These are phyloP conservation scores for Adenanthera pavonina DNA, from an alignment of 306 rosid genomes.

Conservation along the genomic window DNA sequence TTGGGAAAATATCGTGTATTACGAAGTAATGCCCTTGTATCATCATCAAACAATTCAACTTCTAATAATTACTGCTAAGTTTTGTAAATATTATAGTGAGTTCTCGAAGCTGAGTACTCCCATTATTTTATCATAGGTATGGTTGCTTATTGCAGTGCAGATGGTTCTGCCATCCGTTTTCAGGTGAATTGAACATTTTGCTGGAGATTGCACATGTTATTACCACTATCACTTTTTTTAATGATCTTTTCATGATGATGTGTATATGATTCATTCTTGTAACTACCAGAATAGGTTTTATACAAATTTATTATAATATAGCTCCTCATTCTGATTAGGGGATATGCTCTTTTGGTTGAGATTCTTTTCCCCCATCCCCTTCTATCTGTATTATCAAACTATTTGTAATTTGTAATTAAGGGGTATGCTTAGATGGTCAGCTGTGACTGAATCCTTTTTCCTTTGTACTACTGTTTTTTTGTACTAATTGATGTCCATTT, in stretches of 20 bases:
- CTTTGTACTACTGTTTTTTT: not conserved
- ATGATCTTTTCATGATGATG: not conserved
- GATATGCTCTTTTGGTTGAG: not conserved
- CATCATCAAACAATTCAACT: not conserved
- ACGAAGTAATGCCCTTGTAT: not conserved
- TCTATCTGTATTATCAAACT: not conserved
- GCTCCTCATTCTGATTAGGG: not conserved
- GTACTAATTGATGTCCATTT: not conserved
- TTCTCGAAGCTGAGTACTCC: not conserved
- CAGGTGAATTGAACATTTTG: conserved; percentile 61
- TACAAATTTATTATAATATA: not conserved
- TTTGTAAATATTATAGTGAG: conserved; percentile 23
- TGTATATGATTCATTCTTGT: not conserved
- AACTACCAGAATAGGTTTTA: not conserved
- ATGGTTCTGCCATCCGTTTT: conserved; percentile 76
- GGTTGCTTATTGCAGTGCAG: conserved; percentile 86
- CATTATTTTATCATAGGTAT: conserved; percentile 65
- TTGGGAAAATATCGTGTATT: not conserved
- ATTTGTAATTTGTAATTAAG: not conserved
- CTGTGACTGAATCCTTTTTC: not conserved
- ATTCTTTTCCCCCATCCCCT: not conserved
- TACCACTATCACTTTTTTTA: conserved; percentile 3
- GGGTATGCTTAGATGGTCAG: not conserved
- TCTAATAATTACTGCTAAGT: conserved; percentile 5
- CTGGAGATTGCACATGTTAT: conserved; percentile 34